A percentile compares a stretch with the other conserved stretches of the same genome.
phyloP scores from a whole-genome alignment of 148 eudicot species.

The Camellia sinensis region DNA sequence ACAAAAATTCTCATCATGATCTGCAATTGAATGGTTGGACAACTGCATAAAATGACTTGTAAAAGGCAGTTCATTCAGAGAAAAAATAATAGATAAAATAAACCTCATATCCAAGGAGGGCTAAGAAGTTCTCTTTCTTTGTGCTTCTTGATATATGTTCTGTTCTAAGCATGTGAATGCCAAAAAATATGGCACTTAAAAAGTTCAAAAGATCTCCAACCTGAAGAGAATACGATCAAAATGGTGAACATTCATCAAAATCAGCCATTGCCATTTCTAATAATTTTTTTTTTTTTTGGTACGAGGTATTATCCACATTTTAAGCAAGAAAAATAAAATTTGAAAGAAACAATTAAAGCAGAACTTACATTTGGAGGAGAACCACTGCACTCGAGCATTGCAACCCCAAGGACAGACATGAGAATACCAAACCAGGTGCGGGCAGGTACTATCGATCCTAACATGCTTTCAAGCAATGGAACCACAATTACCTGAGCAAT shows the following conservation, averaged over 20 bases:
- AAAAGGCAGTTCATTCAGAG: not conserved
- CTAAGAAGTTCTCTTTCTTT: constrained; percentile 37
- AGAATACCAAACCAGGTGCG: constrained; percentile 61
- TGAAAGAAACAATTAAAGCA: not conserved
- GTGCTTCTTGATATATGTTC: constrained; percentile 50
- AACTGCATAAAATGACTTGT: not conserved
- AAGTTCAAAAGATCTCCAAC: constrained; percentile 57
- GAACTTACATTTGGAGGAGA: constrained; percentile 57
- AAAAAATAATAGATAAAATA: not conserved
- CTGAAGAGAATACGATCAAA: constrained; percentile 20
- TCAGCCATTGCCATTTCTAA: too few relatives aligned
- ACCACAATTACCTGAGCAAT: constrained; percentile 55
- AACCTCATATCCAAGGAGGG: constrained; percentile 66
- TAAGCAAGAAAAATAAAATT: not conserved
- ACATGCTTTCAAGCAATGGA: constrained; percentile 58
- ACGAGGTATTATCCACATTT: not conserved
- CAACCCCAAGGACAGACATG: constrained; percentile 51
- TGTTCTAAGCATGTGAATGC: constrained; percentile 63
- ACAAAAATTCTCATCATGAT: constrained; percentile 6
- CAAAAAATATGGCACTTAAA: constrained; percentile 54
- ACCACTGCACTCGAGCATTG: constrained; percentile 62
- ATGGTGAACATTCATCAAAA: not conserved
- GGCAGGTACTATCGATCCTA: constrained; percentile 49
- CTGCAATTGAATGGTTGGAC: not conserved
- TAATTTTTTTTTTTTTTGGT: not conserved